Base-by-base conservation (phyloP, 2,329 filamentous ascomycete genomes). In the Apiospora saccharicola region DNA sequence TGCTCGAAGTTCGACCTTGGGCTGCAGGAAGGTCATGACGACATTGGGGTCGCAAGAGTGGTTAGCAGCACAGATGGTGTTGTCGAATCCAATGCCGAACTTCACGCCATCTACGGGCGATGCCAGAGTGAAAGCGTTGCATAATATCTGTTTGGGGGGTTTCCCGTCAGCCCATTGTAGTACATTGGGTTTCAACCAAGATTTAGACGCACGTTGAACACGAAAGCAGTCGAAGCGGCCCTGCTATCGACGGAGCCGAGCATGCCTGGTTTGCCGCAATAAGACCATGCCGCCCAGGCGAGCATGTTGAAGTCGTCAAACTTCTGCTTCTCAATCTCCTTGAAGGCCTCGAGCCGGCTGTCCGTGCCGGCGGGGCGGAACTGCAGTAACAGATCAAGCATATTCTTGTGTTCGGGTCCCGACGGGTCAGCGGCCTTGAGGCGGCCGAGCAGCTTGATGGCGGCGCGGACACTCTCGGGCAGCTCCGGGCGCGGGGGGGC, bases 11-110 rank as follows among this genome's bases (percentile, higher is more conserved):
- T 83, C 76, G 4, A 84, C 76, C 70, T 76, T 75, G 0, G 85
- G 81, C 43, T 86, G 85, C 73, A 88, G 85, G 80, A 86, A 86
- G 70, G 85, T 80, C 13, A 86, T 78, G 47, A 81, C 82, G 6
- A 83, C 83, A 71, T 88, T 89, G 1, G 86, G 86, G 44, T 86
- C 83, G 75, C 87, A 89, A 4, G 86, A 88, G 75, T 89, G 87
- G 71, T 89, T 89, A 14, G 77, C 75, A 46, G 71, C 76, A 26
- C 75, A 78, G 49, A 79, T 74, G 61, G 79, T 41, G n/a, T 77
- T 75, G 67, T 80, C 78, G 41, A 80, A 78, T 0, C 74, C 76
- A 14, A 72, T 75, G 1, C 78, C 78, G 4, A 77, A 71, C 1
- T 72, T 12, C 1, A 70, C 68, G n/a, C 72, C 71, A 57, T 79